These are phyloP conservation scores for Pelargonium myrrhifolium DNA, from an alignment of 441 rosid species.

Conservation along the genomic window DNA sequence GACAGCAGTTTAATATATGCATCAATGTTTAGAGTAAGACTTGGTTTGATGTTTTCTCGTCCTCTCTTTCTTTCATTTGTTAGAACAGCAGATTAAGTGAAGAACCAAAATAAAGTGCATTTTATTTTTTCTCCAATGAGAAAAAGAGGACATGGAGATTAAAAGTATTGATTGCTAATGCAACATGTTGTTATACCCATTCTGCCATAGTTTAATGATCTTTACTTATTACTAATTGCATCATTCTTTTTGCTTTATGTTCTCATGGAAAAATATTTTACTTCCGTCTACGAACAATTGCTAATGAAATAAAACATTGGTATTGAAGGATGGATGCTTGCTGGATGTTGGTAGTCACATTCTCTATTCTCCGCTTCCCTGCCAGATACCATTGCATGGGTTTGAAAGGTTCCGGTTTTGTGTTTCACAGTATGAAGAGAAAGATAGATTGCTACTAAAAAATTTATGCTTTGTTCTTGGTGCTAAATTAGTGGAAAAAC, in stretches of 20 bases:
- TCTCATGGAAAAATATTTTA: constrained; percentile 9
- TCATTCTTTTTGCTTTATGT: neutral
- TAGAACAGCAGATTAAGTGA: too few species aligned
- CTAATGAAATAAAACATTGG: constrained; percentile 26
- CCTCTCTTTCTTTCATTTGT: too few species aligned
- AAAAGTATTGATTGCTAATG: neutral
- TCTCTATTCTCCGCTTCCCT: constrained; percentile 85
- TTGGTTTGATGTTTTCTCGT: too few species aligned
- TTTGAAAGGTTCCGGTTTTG: constrained; percentile 71
- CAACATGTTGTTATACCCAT: neutral
- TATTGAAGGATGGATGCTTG: constrained; percentile 73
- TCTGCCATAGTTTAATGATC: neutral
- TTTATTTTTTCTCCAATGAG: neutral
- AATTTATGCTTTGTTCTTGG: constrained; percentile 89
- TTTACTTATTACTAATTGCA: neutral
- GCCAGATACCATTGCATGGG: constrained; percentile 80
- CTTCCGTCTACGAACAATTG: constrained; percentile 16
- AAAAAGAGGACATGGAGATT: neutral
- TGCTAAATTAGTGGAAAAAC: constrained; percentile 55
- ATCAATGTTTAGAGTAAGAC: too few species aligned
- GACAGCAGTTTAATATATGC: too few species aligned
- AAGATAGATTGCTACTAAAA: constrained; percentile 61
- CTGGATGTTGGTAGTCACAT: constrained; percentile 74
- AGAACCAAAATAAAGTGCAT: neutral
- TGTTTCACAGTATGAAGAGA: constrained; percentile 76